phyloP scores from a whole-genome alignment of 2,329 filamentous ascomycete species.

The Cordyceps farinosa region DNA sequence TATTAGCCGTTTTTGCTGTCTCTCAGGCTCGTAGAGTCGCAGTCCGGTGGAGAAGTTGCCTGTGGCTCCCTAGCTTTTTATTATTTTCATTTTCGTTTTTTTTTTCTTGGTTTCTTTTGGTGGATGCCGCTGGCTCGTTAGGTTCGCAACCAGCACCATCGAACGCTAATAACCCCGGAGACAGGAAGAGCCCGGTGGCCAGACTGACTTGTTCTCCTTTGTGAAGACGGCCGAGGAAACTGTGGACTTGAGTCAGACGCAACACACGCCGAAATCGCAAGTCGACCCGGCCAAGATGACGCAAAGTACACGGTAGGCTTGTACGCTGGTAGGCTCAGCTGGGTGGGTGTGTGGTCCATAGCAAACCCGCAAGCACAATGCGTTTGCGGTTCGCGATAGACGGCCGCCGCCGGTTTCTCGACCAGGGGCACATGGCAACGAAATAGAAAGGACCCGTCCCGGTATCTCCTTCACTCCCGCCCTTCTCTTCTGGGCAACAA shows the following conservation, averaged over 20 bases:
- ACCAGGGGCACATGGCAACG: not conserved
- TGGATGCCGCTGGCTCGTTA: not conserved
- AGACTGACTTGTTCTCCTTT: not conserved
- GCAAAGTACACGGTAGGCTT: not conserved
- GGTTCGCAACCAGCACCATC: not conserved
- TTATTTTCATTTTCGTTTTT: not conserved
- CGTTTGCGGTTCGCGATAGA: not conserved
- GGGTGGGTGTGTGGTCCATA: not conserved
- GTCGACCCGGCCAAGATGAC: not conserved
- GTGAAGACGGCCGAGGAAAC: not conserved
- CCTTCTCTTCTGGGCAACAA: not conserved
- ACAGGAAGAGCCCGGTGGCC: not conserved
- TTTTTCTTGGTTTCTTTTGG: not conserved
- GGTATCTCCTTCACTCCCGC: not conserved
- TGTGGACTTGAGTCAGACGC: not conserved
- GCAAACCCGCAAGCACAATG: not conserved
- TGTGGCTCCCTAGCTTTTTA: not conserved
- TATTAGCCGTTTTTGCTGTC: not conserved
- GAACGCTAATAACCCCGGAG: not conserved
- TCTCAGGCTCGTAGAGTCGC: constrained; percentile 3
- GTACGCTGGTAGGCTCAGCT: not conserved
- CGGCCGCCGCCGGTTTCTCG: not conserved
- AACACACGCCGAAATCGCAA: not conserved
- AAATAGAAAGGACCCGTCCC: not conserved
- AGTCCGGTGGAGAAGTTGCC: not conserved